These are phyloP conservation scores for Aspergillus udagawae DNA, from an alignment of 2,329 filamentous ascomycete species.

Conservation along the genomic window DNA sequence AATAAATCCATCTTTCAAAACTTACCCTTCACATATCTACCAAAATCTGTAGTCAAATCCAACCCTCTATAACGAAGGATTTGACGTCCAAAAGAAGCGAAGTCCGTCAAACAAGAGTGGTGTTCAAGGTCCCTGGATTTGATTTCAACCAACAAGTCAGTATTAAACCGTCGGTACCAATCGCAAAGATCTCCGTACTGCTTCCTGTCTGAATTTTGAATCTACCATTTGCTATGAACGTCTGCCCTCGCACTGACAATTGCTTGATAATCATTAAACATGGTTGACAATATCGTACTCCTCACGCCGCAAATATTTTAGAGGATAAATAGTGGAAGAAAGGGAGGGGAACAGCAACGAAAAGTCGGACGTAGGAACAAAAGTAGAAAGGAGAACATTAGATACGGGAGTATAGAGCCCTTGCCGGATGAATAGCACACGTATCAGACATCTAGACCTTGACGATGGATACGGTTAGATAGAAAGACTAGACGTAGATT, in stretches of 20 bases:
- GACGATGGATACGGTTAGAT: neutral
- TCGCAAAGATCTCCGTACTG: neutral
- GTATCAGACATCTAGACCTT: neutral
- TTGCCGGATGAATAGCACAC: neutral
- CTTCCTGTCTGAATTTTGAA: neutral
- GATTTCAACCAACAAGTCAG: too few species aligned
- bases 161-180: neutral
- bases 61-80: neutral
- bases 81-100: neutral
- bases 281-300: constrained; percentile 16
- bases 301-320: constrained; percentile 17
- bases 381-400: constrained; percentile 10
- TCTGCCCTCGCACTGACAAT: neutral
- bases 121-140: neutral
- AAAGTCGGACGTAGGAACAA: neutral
- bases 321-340: constrained; percentile 16
- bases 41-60: neutral
- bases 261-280: constrained; percentile 3
- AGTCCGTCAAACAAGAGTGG: neutral
- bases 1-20: neutral
- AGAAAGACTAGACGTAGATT: neutral
- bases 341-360: constrained; percentile 4
- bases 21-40: neutral
- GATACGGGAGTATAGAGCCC: neutral
- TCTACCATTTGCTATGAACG: neutral